Evolutionary conservation across 164 flowering plant genomes (phyloP).

Genomic region (Magnolia officinalis): DNA sequence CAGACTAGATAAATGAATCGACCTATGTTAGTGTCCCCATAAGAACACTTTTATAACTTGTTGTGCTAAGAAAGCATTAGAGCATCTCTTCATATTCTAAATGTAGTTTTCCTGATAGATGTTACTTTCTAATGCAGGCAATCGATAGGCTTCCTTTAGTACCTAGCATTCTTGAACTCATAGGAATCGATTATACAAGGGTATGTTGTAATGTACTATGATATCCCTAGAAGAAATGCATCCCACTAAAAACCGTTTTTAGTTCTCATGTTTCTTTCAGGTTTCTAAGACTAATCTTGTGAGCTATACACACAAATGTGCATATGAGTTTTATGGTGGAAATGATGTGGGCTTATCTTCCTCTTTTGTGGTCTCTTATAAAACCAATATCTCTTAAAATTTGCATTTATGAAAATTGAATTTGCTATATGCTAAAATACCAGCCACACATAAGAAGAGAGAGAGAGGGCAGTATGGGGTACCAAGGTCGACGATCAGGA

Average conservation of each 20-base stretch:
- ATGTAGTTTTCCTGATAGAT: no score
- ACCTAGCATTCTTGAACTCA: no score
- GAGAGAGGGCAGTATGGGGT: conserved; percentile 2
- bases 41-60: no score
- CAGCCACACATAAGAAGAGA: neutral
- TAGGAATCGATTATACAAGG: no score
- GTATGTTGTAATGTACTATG: no score
- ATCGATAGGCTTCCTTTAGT: no score
- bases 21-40: no score
- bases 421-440: neutral
- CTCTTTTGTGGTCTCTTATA: conserved; percentile 12
- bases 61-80: no score
- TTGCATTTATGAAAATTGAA: conserved; percentile 2
- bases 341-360: conserved; percentile 1
- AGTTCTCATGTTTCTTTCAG: conserved; percentile 64
- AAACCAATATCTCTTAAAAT: conserved; percentile 2
- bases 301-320: conserved; percentile 2
- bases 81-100: no score
- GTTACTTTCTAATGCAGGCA: no score
- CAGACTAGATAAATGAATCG: no score
- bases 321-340: neutral
- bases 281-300: conserved; percentile 19
- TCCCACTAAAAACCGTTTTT: conserved; percentile 16
- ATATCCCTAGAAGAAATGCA: conserved; percentile 18
- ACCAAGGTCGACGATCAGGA: conserved; percentile 31